A percentile compares a stretch with the other conserved stretches of the same genome.
Conservation (phyloP, 73 alveolate genomes). For the Tetrahymena elliotti region DNA sequence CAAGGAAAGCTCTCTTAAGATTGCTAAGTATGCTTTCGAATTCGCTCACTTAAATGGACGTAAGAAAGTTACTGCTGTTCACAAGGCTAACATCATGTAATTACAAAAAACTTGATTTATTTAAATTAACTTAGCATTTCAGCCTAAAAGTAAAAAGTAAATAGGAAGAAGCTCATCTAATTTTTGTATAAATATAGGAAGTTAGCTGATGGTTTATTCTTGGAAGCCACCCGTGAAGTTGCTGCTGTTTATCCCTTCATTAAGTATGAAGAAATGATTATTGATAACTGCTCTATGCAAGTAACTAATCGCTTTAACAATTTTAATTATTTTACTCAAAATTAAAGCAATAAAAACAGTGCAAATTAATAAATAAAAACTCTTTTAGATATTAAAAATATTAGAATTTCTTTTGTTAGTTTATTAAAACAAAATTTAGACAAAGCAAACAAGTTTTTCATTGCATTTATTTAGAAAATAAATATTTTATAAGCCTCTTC, state of each 20-base stretch:
- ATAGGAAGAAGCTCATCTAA: background rate
- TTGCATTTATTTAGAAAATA: no score
- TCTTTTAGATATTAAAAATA: no score
- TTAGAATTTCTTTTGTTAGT: no score
- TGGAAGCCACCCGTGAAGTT: conserved; percentile 68
- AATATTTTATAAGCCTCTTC: no score
- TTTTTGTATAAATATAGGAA: conserved; percentile 5
- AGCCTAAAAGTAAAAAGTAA: background rate
- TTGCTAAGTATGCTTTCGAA: conserved; percentile 71
- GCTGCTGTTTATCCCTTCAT: conserved; percentile 50
- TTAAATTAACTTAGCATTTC: background rate
- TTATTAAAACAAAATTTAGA: no score
- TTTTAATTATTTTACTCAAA: no score
- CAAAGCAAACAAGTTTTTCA: no score
- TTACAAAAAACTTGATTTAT: background rate
- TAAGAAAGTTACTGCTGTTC: conserved; percentile 67
- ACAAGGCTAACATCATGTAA: conserved; percentile 64
- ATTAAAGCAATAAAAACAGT: background rate
- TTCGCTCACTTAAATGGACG: conserved; percentile 61
- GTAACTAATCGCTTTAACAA: no score
- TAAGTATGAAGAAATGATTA: conserved; percentile 54
- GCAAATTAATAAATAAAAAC: background rate
- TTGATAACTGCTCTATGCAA: conserved; percentile 56
- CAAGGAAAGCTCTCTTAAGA: conserved; percentile 40
- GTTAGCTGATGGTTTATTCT: conserved; percentile 54